phyloP scores from a whole-genome alignment of 352 stramenopile species.

The Globisporangium carolinianum region DNA sequence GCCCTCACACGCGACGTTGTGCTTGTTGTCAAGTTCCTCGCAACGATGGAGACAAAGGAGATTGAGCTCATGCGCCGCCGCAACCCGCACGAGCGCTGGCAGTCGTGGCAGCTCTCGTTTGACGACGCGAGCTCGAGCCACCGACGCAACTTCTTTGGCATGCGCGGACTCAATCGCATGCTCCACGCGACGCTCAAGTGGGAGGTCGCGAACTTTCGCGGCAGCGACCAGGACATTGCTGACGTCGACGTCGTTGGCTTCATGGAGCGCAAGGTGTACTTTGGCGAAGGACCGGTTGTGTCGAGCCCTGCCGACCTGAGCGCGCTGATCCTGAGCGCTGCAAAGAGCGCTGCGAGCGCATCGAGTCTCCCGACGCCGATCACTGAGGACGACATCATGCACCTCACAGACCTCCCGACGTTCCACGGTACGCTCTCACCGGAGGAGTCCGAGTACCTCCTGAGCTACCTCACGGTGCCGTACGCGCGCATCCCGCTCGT shows the following conservation, averaged over 20 bases:
- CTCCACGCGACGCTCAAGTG: constrained; percentile 67
- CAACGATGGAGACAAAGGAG: constrained; percentile 88
- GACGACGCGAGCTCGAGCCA: constrained; percentile 72
- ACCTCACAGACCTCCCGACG: constrained; percentile 93
- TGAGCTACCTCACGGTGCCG: constrained; percentile 98
- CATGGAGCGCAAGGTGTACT: constrained; percentile 83
- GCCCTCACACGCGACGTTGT: constrained; percentile 71
- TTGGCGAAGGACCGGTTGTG: constrained; percentile 81
- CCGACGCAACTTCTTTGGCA: constrained; percentile 72
- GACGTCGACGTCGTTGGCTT: constrained; percentile 87
- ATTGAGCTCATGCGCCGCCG: constrained; percentile 83
- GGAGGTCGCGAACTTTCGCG: constrained; percentile 85
- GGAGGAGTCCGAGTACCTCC: constrained; percentile 96
- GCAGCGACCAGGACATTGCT: constrained; percentile 83
- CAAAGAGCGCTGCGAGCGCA: constrained; percentile 28
- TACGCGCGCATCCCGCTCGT: constrained; percentile 98
- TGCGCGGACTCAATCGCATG: constrained; percentile 58
- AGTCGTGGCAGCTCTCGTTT: constrained; percentile 88
- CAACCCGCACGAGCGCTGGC: constrained; percentile 66
- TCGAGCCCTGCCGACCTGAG: constrained; percentile 68
- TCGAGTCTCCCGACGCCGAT: constrained; percentile 39
- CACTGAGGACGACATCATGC: constrained; percentile 97
- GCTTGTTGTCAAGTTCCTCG: constrained; percentile 83
- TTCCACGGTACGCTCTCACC: constrained; percentile 95
- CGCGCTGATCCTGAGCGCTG: constrained; percentile 45